Evolutionary conservation across 495 filamentous ascomycete genomes (phyloP).

Genomic region (Tuber borchii): DNA sequence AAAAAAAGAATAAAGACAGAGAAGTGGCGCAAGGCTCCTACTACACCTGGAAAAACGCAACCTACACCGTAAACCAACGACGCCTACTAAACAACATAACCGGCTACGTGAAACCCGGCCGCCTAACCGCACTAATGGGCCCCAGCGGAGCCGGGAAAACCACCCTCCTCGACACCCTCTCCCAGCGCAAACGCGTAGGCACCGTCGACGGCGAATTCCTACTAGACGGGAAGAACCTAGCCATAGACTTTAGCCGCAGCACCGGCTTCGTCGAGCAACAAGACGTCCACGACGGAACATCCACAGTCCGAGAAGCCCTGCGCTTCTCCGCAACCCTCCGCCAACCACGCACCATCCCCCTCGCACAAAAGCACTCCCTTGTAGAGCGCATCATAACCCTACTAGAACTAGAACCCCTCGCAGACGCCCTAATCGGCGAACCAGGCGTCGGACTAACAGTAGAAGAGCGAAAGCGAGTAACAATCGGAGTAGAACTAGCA

Average conservation of each 20-base stretch:
- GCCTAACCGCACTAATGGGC: conserved; percentile 72
- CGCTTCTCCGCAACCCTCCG: conserved; percentile 56
- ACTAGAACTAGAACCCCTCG: conserved; percentile 54
- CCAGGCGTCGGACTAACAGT: conserved; percentile 53
- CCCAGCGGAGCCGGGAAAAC: conserved; percentile 59
- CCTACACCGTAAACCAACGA: conserved; percentile 53
- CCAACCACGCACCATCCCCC: conserved; percentile 49
- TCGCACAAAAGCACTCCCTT: conserved; percentile 56
- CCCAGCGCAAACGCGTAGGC: conserved; percentile 59
- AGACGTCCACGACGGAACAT: conserved; percentile 46
- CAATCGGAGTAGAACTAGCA: conserved; percentile 87
- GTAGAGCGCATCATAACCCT: conserved; percentile 44
- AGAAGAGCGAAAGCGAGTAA: conserved; percentile 64
- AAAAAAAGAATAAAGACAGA: too few relatives aligned
- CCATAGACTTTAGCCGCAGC: conserved; percentile 53
- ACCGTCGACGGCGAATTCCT: conserved; percentile 56
- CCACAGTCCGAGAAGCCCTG: conserved; percentile 59
- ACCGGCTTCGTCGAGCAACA: conserved; percentile 48
- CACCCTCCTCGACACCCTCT: conserved; percentile 53
- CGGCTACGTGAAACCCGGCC: conserved; percentile 73
- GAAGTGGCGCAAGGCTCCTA: conserved; percentile 42
- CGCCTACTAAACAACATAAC: conserved; percentile 65
- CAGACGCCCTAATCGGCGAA: conserved; percentile 52
- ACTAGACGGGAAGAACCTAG: conserved; percentile 57
- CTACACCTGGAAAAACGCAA: conserved; percentile 63